Evolutionary conservation across 2,329 filamentous ascomycete species (phyloP), one percentile per base, ranked within the genome.

Genomic region (Paramyrothecium sp.): DNA sequence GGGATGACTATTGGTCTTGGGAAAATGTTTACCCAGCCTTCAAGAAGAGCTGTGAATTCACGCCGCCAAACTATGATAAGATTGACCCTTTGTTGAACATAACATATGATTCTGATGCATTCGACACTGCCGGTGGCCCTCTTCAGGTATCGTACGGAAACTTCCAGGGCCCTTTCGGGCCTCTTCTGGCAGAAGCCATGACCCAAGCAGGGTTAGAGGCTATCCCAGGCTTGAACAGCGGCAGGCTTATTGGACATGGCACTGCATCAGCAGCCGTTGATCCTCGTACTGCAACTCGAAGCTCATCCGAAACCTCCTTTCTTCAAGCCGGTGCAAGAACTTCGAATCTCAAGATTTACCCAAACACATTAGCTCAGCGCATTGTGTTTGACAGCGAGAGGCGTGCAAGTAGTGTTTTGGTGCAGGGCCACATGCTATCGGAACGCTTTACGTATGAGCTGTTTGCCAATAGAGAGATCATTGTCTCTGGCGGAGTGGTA

Each of bases 21-120:
- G 53, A 48, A 3, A 54, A 54, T 20, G 53, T 34, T 7, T 54
- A 54, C 22, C 44, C 53, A 7, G 23, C 46, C 16, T 54, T 47
- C 23, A 47, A 54, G 38, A 54, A 47, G 22, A 54, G 41, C 23
- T 54, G 53, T 38, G 26, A 44, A 2, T 54, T 54, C 53, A 23
- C 22, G 4, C 41, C 7, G 11, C 41, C 44, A 44, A 33, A 54
- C 52, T 54, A 47, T 38, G 26, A 13, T 23, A 48, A 48, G 22
- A 54, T 54, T 34, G 44, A 54, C 23, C 38, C 17, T 3, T 19
- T n/a, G 7, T 13, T 33, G 21, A 54, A 54, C 53, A 23, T 48
- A 20, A 49, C 21, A 12, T 48, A 48, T n/a, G 17, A 54, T 16
- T 7, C 21, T 4, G 12, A 16, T 3, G 41, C 47, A 4, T 49